phyloP scores from a whole-genome alignment of 805 yeast species.

The Wickerhamiella australiensis region DNA sequence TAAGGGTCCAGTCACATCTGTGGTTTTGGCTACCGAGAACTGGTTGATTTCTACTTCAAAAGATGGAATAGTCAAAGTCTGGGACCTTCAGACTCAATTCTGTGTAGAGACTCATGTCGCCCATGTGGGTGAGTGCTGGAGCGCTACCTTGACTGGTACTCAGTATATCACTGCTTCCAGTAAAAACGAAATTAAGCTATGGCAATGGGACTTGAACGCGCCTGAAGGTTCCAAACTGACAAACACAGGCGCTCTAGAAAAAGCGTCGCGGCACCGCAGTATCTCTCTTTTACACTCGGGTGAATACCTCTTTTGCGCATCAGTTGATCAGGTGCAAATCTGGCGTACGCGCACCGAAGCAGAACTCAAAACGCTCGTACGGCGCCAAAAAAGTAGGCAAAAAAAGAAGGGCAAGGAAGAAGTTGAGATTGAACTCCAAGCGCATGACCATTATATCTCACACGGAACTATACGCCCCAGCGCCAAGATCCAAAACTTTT shows the following conservation, averaged over 20 bases:
- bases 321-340: constrained; percentile 69
- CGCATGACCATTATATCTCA: constrained; percentile 42
- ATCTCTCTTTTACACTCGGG: constrained; percentile 11
- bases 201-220: constrained; percentile 52
- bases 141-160: constrained; percentile 33
- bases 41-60: constrained; percentile 69
- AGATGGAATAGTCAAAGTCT: constrained; percentile 82
- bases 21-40: constrained; percentile 43
- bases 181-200: constrained; percentile 71
- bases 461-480: constrained; percentile 49
- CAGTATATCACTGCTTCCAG: constrained; percentile 57
- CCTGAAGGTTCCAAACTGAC: constrained; percentile 42
- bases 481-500: constrained; percentile 21
- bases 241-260: constrained; percentile 57
- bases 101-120: constrained; percentile 93
- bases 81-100: constrained; percentile 86
- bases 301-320: constrained; percentile 34
- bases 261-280: constrained; percentile 33
- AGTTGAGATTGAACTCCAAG: constrained; percentile 24
- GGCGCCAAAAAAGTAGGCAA: constrained; percentile 66
- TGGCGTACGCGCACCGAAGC: constrained; percentile 64
- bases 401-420: constrained; percentile 46
- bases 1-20: constrained; percentile 74
- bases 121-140: constrained; percentile 90
- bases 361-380: constrained; percentile 66